Conservation (phyloP, 805 yeast genomes). For the Saturnispora hagleri region DNA sequence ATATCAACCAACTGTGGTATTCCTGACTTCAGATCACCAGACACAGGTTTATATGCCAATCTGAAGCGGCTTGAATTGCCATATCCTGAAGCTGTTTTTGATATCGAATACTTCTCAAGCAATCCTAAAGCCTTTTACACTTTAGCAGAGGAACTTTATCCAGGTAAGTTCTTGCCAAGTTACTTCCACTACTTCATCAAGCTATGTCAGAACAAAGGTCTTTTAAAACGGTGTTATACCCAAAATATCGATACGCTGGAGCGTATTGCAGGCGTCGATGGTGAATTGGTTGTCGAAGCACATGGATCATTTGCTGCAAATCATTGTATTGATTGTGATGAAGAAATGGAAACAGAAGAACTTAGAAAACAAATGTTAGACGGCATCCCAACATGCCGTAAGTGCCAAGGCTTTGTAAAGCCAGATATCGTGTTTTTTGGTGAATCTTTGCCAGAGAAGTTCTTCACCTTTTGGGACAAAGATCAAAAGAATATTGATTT, state of each 20-base stretch:
- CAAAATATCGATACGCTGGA: slow-evolving; percentile 93
- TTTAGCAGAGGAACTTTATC: slow-evolving; percentile 76
- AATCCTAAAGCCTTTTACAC: slow-evolving; percentile 80
- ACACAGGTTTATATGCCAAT: slow-evolving; percentile 81
- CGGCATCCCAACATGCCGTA: slow-evolving; percentile 43
- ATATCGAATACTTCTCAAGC: slow-evolving; percentile 67
- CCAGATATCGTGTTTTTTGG: slow-evolving; percentile 96
- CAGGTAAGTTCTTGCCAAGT: slow-evolving; percentile 81
- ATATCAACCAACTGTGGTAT: slow-evolving; percentile 89
- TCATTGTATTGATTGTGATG: slow-evolving; percentile 71
- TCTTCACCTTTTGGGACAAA: slow-evolving; percentile 62
- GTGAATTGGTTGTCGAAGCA: slow-evolving; percentile 69
- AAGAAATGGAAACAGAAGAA: slow-evolving; percentile 39
- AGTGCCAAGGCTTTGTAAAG: slow-evolving; percentile 71
- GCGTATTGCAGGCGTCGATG: slow-evolving; percentile 67
- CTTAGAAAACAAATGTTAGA: slow-evolving; percentile 32
- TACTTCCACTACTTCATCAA: slow-evolving; percentile 67
- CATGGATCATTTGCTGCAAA: slow-evolving; percentile 88
- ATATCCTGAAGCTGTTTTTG: slow-evolving; percentile 93
- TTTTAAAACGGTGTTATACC: slow-evolving; percentile 66
- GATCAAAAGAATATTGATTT: slow-evolving; percentile 46
- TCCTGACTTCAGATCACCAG: slow-evolving; percentile 90
- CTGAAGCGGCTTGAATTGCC: slow-evolving; percentile 67
- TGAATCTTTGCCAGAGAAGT: slow-evolving; percentile 65
- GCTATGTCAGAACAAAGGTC: slow-evolving; percentile 53